Base-by-base conservation (phyloP, 495 filamentous ascomycete species). In the Glonium stellatum region DNA sequence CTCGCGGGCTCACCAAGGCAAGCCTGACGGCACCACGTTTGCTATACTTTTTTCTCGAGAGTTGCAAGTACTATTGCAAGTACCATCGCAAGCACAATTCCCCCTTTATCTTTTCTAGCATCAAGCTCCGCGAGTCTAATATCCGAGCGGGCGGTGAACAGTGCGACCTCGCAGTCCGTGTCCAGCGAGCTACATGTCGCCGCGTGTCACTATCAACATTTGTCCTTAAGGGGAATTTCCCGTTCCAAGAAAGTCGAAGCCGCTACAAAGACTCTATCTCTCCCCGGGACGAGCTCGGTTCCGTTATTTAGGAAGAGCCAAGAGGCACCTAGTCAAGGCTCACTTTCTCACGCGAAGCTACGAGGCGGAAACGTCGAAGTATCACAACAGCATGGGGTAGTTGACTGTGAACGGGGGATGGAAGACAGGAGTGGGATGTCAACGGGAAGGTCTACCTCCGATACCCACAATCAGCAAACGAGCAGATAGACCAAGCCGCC, bases 191-290 rank as follows among this genome's bases (percentile, higher is more conserved):
- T 18, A 51, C 8, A 51, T 15, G 19, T 31, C 19, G 48, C 48
- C 48, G 48, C 48, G 48, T 51, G 48, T 51, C 48, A 25, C 48
- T 51, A 31, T 23, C 48, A 51, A 51, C 3, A 31, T 27, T 6
- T 27, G 48, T 22, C 48, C 13, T 51, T 31, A 51, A 51, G 19
- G 48, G 12, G 47, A 21, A 21, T 27, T 12, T 21, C 22, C 47
- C 21, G 15, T 4, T 11, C 18, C 39, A 18, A 44, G 27, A 31
- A 31, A 31, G 2, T 31, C 27, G 27, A 31, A 31, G 27, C 2
- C 27, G 44, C 44, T 19, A 15, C 22, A 22, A 18, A 48, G 18
- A 10, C 44, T 22, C 44, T 48, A 18, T 18, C 44, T 5, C 4
- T 9, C 25, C 21, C 48, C 48, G 21, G 18, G 10, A 51, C 5